These are phyloP conservation scores for Melastoma candidum DNA, from an alignment of 441 rosid species.

Conservation along the genomic window DNA sequence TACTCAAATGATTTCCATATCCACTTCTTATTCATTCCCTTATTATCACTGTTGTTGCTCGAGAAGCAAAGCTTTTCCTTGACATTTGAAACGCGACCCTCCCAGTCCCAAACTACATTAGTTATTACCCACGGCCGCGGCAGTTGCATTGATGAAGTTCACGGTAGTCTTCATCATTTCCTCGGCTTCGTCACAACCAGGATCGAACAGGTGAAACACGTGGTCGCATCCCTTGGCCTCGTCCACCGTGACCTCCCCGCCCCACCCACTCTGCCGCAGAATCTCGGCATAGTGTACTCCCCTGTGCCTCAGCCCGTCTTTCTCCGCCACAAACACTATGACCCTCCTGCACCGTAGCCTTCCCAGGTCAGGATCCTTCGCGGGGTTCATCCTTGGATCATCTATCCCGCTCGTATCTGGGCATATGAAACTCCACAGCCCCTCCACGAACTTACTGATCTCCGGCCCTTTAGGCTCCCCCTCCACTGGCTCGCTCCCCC, in stretches of 20 bases:
- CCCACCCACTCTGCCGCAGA: slow-evolving; percentile 33
- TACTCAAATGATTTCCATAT: no score
- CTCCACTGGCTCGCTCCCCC: background rate
- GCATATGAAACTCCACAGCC: slow-evolving; percentile 22
- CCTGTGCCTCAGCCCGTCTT: slow-evolving; percentile 30
- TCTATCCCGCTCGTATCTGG: slow-evolving; percentile 24
- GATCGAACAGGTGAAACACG: slow-evolving; percentile 22
- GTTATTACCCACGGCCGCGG: no score
- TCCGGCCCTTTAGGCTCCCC: slow-evolving; percentile 8
- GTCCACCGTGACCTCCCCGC: slow-evolving; percentile 23
- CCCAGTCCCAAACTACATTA: no score
- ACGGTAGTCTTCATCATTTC: slow-evolving; percentile 12
- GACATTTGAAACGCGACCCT: no score
- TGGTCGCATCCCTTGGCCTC: slow-evolving; percentile 38
- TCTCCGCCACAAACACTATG: slow-evolving; percentile 35
- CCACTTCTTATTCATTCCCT: no score
- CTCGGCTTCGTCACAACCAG: slow-evolving; percentile 15
- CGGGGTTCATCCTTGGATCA: slow-evolving; percentile 33
- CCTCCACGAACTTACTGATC: slow-evolving; percentile 1
- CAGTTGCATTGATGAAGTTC: slow-evolving; percentile 7
- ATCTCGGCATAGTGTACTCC: slow-evolving; percentile 35
- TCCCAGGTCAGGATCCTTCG: slow-evolving; percentile 14
- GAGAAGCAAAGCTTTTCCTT: no score
- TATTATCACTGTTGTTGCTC: no score
- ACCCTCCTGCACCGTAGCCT: slow-evolving; percentile 29